Percentiles rank a stretch among this genome's conserved stretches.
Conservation (phyloP, 2,329 filamentous ascomycete genomes). For the Eutypella sp. region DNA sequence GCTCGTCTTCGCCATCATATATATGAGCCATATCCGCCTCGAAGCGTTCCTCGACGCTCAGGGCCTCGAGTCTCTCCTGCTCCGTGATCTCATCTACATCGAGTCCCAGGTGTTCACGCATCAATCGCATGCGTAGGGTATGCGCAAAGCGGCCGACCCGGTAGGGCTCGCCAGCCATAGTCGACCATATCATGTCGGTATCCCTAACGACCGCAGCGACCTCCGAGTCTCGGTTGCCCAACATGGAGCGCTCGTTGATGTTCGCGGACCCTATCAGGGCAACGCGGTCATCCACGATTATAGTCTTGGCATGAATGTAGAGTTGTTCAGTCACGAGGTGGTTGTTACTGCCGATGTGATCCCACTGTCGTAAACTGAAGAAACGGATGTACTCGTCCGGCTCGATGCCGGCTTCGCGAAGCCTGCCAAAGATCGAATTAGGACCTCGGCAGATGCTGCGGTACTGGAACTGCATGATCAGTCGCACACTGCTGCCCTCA, state of each 20-base stretch:
- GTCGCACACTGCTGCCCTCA: constrained; percentile 86
- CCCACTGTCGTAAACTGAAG: constrained; percentile 89
- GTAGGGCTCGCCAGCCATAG: constrained; percentile 86
- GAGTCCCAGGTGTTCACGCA: constrained; percentile 94
- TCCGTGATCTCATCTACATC: constrained; percentile 89
- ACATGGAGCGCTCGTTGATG: constrained; percentile 96
- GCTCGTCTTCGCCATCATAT: constrained; percentile 45
- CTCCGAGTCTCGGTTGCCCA: constrained; percentile 88
- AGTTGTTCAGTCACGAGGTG: constrained; percentile 89
- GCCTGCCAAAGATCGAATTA: constrained; percentile 82
- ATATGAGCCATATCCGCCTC: constrained; percentile 58
- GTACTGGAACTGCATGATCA: constrained; percentile 97
- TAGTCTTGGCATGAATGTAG: constrained; percentile 96
- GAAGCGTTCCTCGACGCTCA: constrained; percentile 51
- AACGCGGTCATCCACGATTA: constrained; percentile 89
- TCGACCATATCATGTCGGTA: constrained; percentile 86
- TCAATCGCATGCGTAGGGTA: constrained; percentile 84
- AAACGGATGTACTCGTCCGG: constrained; percentile 95
- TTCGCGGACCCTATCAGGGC: constrained; percentile 96
- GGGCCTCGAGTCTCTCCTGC: constrained; percentile 65
- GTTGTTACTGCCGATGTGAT: constrained; percentile 77
- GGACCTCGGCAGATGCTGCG: constrained; percentile 93
- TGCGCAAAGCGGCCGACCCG: constrained; percentile 89
- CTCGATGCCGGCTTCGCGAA: constrained; percentile 75
- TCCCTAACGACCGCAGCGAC: constrained; percentile 86